Percentiles rank a stretch among this genome's conserved stretches.
Evolutionary conservation across 768 basidiomycete species (phyloP).

Genomic region (Amanita thiersii): DNA sequence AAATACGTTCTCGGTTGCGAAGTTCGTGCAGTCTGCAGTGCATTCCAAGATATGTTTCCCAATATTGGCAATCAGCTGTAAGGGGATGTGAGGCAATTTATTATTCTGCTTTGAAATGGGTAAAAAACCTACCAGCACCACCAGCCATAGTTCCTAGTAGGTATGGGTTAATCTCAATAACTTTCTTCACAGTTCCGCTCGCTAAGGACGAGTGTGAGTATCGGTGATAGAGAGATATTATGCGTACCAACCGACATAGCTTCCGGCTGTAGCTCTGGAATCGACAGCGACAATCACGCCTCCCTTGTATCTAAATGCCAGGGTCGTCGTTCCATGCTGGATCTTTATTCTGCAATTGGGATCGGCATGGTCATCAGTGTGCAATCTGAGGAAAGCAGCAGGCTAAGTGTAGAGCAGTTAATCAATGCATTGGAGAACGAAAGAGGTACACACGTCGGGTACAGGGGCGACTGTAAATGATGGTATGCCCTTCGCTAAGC

Average conservation of each 20-base stretch:
- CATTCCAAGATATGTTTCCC: constrained; percentile 99
- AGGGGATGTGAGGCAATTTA: constrained; percentile 8
- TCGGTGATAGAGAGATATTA: background rate
- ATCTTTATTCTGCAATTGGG: constrained; percentile 95
- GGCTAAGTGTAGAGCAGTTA: constrained; percentile 46
- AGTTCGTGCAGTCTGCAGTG: constrained; percentile 97
- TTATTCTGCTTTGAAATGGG: background rate
- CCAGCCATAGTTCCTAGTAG: constrained; percentile 99
- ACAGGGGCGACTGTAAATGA: constrained; percentile 67
- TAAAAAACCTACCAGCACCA: constrained; percentile 69
- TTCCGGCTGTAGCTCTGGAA: constrained; percentile 94
- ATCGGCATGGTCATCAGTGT: constrained; percentile 95
- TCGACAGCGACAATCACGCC: constrained; percentile 99
- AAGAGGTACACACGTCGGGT: constrained; percentile 53
- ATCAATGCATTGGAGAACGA: background rate
- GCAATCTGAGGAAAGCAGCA: constrained; percentile 79
- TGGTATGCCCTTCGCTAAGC: constrained; percentile 61
- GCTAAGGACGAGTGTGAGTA: constrained; percentile 37
- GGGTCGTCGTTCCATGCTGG: constrained; percentile 95
- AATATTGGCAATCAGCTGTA: constrained; percentile 90
- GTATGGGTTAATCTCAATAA: constrained; percentile 99
- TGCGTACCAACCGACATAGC: constrained; percentile 77
- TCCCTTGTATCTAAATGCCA: constrained; percentile 94
- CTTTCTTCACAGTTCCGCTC: constrained; percentile 96
- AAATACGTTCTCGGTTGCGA: constrained; percentile 93